phyloP scores from a whole-genome alignment of 495 filamentous ascomycete genomes.

The Xanthoparmelia taractica region DNA sequence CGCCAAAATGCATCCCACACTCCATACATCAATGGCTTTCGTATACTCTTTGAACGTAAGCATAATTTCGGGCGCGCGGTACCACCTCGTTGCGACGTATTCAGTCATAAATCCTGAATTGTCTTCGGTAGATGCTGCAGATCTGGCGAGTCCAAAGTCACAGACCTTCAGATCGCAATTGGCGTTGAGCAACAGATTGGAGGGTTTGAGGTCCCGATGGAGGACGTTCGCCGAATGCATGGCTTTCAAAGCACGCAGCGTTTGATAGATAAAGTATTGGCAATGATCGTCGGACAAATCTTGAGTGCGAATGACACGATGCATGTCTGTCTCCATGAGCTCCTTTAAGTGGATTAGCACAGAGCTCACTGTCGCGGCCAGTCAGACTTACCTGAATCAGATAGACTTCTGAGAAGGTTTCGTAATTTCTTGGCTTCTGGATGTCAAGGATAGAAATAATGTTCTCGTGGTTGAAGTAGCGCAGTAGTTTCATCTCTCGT shows the following conservation, averaged over 20 bases:
- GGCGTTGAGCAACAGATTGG: conserved; percentile 92
- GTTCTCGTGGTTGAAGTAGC: conserved; percentile 99
- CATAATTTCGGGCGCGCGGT: conserved; percentile 99
- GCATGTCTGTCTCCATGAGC: conserved; percentile 99
- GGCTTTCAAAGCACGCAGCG: conserved; percentile 91
- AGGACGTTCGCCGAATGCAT: conserved; percentile 99
- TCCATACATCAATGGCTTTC: conserved; percentile 99
- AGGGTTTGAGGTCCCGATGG: conserved; percentile 95
- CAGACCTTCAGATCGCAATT: conserved; percentile 99
- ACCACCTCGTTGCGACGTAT: conserved; percentile 99
- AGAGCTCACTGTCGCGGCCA: background rate
- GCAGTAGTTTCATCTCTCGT: conserved; percentile 97
- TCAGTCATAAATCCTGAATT: conserved; percentile 99
- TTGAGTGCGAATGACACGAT: conserved; percentile 97
- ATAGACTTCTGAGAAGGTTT: conserved; percentile 96
- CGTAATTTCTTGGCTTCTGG: conserved; percentile 92
- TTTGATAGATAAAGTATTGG: conserved; percentile 99
- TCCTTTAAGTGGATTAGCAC: conserved; percentile 49
- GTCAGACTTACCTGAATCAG: conserved; percentile 73
- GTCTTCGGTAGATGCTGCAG: conserved; percentile 87
- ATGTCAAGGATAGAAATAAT: conserved; percentile 99
- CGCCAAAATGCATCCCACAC: conserved; percentile 97
- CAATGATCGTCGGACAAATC: conserved; percentile 98
- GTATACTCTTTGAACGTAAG: conserved; percentile 99
- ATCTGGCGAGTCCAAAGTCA: conserved; percentile 94